Conservation (phyloP, 768 basidiomycete genomes). For the Hypholoma sublateritium region DNA sequence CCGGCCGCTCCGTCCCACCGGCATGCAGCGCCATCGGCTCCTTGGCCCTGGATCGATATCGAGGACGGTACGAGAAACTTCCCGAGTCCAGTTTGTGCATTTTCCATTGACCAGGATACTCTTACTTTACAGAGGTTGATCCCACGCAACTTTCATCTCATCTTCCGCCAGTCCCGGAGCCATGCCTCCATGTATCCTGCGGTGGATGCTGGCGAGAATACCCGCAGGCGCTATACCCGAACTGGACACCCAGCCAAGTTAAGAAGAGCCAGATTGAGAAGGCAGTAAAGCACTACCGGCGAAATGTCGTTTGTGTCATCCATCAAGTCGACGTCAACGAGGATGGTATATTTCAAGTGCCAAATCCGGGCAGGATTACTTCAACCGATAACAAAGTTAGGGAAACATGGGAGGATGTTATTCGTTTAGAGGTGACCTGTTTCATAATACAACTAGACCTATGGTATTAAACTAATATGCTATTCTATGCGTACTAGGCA, state of each 20-base stretch:
- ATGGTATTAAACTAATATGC: background rate
- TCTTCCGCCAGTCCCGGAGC: constrained; percentile 29
- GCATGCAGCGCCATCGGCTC: constrained; percentile 46
- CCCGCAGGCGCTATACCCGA: constrained; percentile 48
- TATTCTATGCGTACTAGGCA: constrained; percentile 21
- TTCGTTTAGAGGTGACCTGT: constrained; percentile 28
- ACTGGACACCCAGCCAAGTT: constrained; percentile 51
- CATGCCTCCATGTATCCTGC: constrained; percentile 35
- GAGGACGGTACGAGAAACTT: constrained; percentile 29
- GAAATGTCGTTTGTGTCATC: constrained; percentile 25
- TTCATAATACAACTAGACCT: constrained; percentile 14
- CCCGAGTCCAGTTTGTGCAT: too few species aligned
- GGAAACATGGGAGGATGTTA: constrained; percentile 39
- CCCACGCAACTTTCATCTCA: constrained; percentile 27
- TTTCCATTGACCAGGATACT: background rate
- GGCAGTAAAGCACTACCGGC: constrained; percentile 33
- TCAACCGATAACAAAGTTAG: constrained; percentile 23
- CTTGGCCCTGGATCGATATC: constrained; percentile 48
- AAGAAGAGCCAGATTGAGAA: constrained; percentile 35
- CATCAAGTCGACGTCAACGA: constrained; percentile 42
- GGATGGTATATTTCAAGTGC: constrained; percentile 33
- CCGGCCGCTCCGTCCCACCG: constrained; percentile 41
- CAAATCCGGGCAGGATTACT: constrained; percentile 22
- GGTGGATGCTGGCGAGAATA: constrained; percentile 40
- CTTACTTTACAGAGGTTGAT: constrained; percentile 29